These are phyloP conservation scores for Amphichorda felina DNA, from an alignment of 2,329 filamentous ascomycete genomes.

Conservation along the genomic window DNA sequence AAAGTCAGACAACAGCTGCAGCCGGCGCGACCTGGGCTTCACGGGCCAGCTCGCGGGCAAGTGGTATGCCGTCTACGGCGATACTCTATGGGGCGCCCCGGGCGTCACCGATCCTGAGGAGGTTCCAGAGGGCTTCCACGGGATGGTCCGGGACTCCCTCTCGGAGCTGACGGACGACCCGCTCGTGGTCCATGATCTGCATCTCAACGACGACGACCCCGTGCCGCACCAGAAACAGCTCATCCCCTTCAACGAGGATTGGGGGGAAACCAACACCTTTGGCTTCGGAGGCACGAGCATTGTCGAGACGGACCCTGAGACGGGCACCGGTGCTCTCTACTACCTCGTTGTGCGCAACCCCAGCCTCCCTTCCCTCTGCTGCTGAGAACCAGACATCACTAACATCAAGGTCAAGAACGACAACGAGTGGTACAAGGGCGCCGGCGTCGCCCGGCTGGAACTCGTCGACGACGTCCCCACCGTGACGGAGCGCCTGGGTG, in stretches of 20 bases:
- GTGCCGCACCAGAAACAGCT: constrained; percentile 20
- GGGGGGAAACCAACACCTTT: constrained; percentile 20
- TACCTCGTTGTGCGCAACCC: constrained; percentile 19
- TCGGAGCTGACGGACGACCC: constrained; percentile 21
- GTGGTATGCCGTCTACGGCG: constrained; percentile 26
- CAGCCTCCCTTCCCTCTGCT: neutral
- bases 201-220: constrained; percentile 18
- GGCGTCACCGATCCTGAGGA: constrained; percentile 17
- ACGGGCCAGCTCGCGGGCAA: constrained; percentile 19
- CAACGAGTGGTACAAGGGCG: constrained; percentile 18
- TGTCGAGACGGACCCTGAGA: constrained; percentile 17
- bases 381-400: neutral
- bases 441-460: constrained; percentile 21
- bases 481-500: constrained; percentile 19
- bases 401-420: constrained; percentile 13
- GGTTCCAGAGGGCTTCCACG: constrained; percentile 21
- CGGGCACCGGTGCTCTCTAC: constrained; percentile 17
- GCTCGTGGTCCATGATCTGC: constrained; percentile 20
- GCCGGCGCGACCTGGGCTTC: constrained; percentile 23
- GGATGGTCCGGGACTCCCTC: constrained; percentile 25
- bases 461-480: constrained; percentile 19
- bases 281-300: constrained; percentile 27
- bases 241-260: constrained; percentile 19
- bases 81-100: constrained; percentile 20
- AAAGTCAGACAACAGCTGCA: constrained; percentile 21